Percentiles rank a stretch among this genome's conserved stretches.
These are phyloP conservation scores for Raddia distichophylla DNA, from an alignment of 176 grass and related monocot species.

Conservation along the genomic window DNA sequence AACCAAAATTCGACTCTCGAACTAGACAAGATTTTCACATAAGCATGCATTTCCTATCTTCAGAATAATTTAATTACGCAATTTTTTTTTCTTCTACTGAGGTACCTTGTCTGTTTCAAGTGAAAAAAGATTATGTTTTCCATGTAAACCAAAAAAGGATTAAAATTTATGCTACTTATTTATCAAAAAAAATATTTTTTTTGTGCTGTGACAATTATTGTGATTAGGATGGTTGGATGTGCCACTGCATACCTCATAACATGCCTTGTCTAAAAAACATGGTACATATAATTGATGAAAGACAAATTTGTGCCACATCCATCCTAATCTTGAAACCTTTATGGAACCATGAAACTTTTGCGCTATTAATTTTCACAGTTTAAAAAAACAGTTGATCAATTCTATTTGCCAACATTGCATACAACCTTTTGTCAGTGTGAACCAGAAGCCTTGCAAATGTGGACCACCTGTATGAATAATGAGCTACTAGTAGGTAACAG, in stretches of 20 bases:
- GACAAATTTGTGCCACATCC: background rate
- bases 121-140: background rate
- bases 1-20: background rate
- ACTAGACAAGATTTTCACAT: background rate
- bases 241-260: background rate
- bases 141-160: background rate
- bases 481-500: constrained; percentile 32
- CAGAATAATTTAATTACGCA: background rate
- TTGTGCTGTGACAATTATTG: background rate
- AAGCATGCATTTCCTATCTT: background rate
- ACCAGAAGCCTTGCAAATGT: constrained; percentile 28
- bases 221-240: too few species aligned
- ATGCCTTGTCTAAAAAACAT: background rate
- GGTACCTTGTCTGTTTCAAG: background rate
- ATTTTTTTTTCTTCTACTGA: background rate
- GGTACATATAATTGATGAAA: background rate
- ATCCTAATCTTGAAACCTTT: background rate
- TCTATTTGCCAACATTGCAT: background rate
- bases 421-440: constrained; percentile 21
- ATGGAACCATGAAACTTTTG: background rate
- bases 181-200: background rate
- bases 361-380: constrained; percentile 20
- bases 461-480: constrained; percentile 27
- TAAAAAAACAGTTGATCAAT: background rate
- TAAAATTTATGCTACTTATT: background rate